Percentiles rank a stretch among this genome's conserved stretches.
Conservation (phyloP, 2,329 filamentous ascomycete genomes). For the Alternaria dauci region DNA sequence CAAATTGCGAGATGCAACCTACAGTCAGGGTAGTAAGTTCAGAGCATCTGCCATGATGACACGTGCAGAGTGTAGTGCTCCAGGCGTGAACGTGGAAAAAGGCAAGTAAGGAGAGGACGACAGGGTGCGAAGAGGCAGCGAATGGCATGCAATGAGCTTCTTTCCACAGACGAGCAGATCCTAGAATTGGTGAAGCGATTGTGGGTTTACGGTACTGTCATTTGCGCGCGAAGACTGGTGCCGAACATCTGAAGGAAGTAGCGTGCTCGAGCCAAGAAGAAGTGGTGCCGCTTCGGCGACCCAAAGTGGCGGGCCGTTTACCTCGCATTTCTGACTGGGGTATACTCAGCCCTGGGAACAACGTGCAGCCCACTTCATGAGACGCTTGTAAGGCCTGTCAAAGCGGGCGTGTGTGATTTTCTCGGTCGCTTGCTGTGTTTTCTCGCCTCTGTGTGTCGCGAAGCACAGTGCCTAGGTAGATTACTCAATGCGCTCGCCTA, state of each 20-base stretch:
- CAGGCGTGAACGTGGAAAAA: constrained; percentile 32
- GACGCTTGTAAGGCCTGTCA: constrained; percentile 1
- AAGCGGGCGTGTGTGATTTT: neutral
- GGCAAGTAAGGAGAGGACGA: constrained; percentile 28
- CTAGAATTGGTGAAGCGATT: constrained; percentile 32
- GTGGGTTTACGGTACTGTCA: constrained; percentile 43
- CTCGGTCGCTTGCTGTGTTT: neutral
- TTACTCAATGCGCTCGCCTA: constrained; percentile 16
- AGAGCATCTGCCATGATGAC: constrained; percentile 38
- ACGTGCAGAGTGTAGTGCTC: constrained; percentile 39
- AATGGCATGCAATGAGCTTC: constrained; percentile 26
- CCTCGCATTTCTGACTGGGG: constrained; percentile 25
- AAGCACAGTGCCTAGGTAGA: constrained; percentile 4
- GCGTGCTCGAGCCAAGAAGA: constrained; percentile 30
- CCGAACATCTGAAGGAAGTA: constrained; percentile 30
- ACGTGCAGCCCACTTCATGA: constrained; percentile 4
- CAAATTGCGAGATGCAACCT: constrained; percentile 39
- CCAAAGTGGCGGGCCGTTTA: constrained; percentile 35
- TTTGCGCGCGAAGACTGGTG: constrained; percentile 40
- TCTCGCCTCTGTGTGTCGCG: neutral
- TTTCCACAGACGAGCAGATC: constrained; percentile 26
- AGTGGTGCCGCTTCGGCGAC: constrained; percentile 33
- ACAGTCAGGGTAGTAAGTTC: constrained; percentile 38
- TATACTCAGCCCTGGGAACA: constrained; percentile 16
- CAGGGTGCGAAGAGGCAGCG: constrained; percentile 27